Base-by-base conservation (phyloP, 495 filamentous ascomycete genomes). In the Aspergillus nidulans region DNA sequence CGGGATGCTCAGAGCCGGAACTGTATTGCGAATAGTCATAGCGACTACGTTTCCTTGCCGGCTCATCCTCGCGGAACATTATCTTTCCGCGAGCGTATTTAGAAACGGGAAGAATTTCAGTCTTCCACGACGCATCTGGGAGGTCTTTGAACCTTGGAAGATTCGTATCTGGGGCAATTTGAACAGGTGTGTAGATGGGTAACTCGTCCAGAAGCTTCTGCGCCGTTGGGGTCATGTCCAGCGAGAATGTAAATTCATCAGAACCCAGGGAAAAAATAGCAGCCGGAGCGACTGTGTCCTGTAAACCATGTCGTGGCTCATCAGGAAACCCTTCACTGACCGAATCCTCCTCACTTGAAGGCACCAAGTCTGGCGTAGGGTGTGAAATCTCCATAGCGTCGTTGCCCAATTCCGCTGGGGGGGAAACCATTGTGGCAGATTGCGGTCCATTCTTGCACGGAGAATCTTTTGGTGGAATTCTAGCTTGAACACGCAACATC, bases 31-130 rank as follows among this genome's bases (percentile, higher is more conserved):
- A 77, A 63, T 92, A 95, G 28, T 89, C 81, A 58, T 85, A 96
- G 10, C 92, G 81, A 52, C 87, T 87, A 36, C 83, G 83, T 65
- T 92, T 96, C 38, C 79, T 79, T 5, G 85, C 84, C 15, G 85
- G 88, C 2, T 83, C 82, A 36, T 82, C 80, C 30, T 83, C 73
- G 16, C 77, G 75, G 28, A 92, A 78, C 18, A 80, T 80, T 63
- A 98, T 85, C 59, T 88, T 88, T n/a, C 90, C 88, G 39, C 85
- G 80, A 18, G 88, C 84, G 62, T 87, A 95, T 62, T 91, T 97
- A 47, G 86, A 95, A 3, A 96, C 79, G 0, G 90, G 89, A n/a
- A 96, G 71, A 43, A 92, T 81, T 4, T 86, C 82, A 15, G 82
- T 82, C 63, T 82, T 87, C 88, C 88, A 92, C 6, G 69, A 72